These are phyloP conservation scores for Nannochloris sp. DNA, from an alignment of 139 green algal species.

Conservation along the genomic window DNA sequence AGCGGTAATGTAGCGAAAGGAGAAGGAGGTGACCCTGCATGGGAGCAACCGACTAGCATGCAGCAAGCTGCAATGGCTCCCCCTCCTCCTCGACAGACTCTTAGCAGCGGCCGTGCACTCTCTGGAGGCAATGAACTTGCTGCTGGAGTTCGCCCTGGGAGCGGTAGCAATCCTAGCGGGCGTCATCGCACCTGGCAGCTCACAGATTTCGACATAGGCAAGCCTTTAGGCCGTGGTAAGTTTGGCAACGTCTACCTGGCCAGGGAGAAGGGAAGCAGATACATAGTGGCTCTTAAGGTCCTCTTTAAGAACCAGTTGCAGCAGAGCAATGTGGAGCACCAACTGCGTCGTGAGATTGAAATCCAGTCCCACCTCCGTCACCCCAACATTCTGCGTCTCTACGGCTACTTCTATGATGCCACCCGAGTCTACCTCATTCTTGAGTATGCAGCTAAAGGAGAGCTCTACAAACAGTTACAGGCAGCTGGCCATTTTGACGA, in stretches of 20 bases:
- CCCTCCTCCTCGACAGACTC: neutral
- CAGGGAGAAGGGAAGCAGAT: conserved; percentile 83
- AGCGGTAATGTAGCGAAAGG: conserved; percentile 7
- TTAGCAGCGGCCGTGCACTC: neutral
- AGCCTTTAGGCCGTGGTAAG: conserved; percentile 90
- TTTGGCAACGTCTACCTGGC: conserved; percentile 99
- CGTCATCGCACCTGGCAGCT: conserved; percentile 64
- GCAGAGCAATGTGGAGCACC: conserved; percentile 93
- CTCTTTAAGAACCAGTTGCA: conserved; percentile 97
- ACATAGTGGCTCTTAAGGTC: conserved; percentile 95
- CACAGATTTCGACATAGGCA: conserved; percentile 96
- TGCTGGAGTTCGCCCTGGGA: neutral
- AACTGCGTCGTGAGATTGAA: conserved; percentile 95
- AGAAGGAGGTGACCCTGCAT: neutral
- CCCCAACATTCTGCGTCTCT: conserved; percentile 96
- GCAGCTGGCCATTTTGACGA: conserved; percentile 72
- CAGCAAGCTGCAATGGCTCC: neutral
- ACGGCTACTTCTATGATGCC: conserved; percentile 89
- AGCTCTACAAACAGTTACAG: conserved; percentile 97
- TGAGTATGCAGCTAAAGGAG: conserved; percentile 88
- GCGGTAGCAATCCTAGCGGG: conserved; percentile 1
- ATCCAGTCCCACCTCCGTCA: conserved; percentile 97
- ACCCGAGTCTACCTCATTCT: conserved; percentile 97
- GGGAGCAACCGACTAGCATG: neutral
- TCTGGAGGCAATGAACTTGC: neutral